Percentiles rank a stretch among this genome's conserved stretches.
phyloP scores from a whole-genome alignment of 805 yeast genomes.

The Wickerhamomyces bisporus region DNA sequence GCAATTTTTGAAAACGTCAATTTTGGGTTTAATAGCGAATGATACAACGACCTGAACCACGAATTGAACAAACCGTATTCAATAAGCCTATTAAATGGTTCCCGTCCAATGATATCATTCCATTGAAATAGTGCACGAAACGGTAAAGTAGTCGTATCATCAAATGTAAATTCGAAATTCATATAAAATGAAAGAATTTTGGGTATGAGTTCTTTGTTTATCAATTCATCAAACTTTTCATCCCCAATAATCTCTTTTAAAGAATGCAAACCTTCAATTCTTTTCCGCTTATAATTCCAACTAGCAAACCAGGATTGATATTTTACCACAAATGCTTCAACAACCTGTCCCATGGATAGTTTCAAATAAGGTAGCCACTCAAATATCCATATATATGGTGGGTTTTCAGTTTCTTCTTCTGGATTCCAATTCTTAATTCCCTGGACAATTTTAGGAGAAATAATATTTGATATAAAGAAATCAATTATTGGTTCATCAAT shows the following conservation, averaged over 20 bases:
- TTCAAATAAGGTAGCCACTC: constrained; percentile 33
- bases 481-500: constrained; percentile 27
- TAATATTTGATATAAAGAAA: constrained; percentile 24
- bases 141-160: constrained; percentile 14
- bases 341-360: constrained; percentile 11
- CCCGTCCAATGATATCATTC: constrained; percentile 16
- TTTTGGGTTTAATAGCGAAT: constrained; percentile 1
- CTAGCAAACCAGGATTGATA: constrained; percentile 15
- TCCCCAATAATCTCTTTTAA: constrained; percentile 32
- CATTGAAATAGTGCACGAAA: constrained; percentile 21
- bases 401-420: neutral
- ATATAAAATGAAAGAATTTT: constrained; percentile 9
- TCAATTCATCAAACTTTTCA: constrained; percentile 11
- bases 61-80: constrained; percentile 32
- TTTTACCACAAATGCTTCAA: constrained; percentile 19
- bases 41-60: constrained; percentile 14
- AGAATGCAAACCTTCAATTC: constrained; percentile 20
- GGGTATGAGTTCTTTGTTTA: constrained; percentile 21
- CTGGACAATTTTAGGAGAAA: constrained; percentile 33
- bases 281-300: constrained; percentile 13
- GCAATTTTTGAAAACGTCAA: constrained; percentile 10
- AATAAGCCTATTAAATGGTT: constrained; percentile 22
- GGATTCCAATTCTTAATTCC: constrained; percentile 34
- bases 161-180: constrained; percentile 4
- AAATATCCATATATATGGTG: constrained; percentile 29